A percentile compares a stretch with the other conserved stretches of the same genome.
phyloP scores from a whole-genome alignment of 1,139 yeast genomes.

The Pneumocystis wakefieldiae region DNA sequence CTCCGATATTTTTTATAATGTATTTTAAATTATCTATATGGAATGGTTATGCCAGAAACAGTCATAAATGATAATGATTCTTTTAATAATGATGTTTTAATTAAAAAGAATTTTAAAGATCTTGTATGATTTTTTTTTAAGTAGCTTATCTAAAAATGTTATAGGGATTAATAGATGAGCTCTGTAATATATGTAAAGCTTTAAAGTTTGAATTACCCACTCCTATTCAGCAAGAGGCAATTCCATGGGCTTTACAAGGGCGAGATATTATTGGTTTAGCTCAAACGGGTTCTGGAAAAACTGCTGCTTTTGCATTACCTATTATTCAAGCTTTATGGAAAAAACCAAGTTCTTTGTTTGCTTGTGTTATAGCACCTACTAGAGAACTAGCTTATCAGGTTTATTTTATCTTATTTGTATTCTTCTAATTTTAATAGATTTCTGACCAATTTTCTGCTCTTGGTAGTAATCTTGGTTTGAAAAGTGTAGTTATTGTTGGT shows the following conservation, averaged over 20 bases:
- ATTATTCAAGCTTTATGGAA: slow-evolving; percentile 82
- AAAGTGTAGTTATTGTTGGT: slow-evolving; percentile 80
- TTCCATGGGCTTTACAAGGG: slow-evolving; percentile 84
- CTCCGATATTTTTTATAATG: not conserved
- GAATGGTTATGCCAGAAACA: not conserved
- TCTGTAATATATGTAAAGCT: slow-evolving; percentile 57
- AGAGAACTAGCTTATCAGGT: slow-evolving; percentile 90
- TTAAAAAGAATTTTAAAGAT: not conserved
- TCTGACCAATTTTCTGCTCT: slow-evolving; percentile 53
- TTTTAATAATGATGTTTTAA: not conserved
- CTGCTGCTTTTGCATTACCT: slow-evolving; percentile 91
- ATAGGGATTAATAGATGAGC: slow-evolving; percentile 60
- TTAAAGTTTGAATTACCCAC: slow-evolving; percentile 81
- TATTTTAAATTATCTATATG: not conserved
- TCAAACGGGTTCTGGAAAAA: slow-evolving; percentile 95
- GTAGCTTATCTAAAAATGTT: slow-evolving; percentile 19
- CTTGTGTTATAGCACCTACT: slow-evolving; percentile 86
- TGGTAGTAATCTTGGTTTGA: slow-evolving; percentile 78
- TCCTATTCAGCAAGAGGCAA: slow-evolving; percentile 81
- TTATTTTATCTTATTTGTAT: slow-evolving; percentile 58
- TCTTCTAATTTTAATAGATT: slow-evolving; percentile 91
- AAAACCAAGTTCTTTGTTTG: slow-evolving; percentile 75
- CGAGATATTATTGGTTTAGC: slow-evolving; percentile 98
- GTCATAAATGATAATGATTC: not conserved
- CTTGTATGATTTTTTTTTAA: not conserved